Base-by-base conservation (phyloP, 805 yeast genomes). In the Sungouiella thailandica region DNA sequence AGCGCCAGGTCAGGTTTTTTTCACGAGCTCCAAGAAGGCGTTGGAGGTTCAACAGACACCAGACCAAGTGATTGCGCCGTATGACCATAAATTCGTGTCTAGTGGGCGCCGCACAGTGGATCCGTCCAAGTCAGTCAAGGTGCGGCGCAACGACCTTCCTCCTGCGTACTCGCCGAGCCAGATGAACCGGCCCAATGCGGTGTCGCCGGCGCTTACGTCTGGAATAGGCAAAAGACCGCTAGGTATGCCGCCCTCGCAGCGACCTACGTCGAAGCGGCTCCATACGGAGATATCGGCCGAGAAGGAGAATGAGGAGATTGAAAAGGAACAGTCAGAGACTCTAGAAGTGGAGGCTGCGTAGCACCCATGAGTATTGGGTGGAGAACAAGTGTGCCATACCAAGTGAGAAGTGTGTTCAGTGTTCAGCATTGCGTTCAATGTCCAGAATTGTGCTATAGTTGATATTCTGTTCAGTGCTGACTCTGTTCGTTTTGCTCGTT, bases 81-180 rank as follows among this genome's bases (percentile, higher is more conserved):
- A 69, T 41, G 74, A 77, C 40, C 55, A 67, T 24, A 50, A 74
- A 72, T 34, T 42, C 73, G 27, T 75, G 75, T 5, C 72, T 70
- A 71, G 67, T 42, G 72, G 77, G 35, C 49, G 63, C 28, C 54
- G 68, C 13, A 78, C 82, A 0, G 63, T 81, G 10, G 88, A 83
- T 53, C 90, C 81, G 29, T 67, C 71, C 1, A 78, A 73, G 37
- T 82, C 89, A 0, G 73, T 76, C 3, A 88, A 83, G 2, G 63
- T 83, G 2, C 74, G 73, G 37, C 59, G 78, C 19, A 31, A 52
- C 13, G 45, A 50, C 25, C 16, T 43, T 1, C 71, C 72, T 31
- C 19, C 29, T 3, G 31, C 36, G 4, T 26, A 25, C 14, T 25
- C 43, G 5, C 36, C 44, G 9, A 37, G 41, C 24, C 45, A 44